Evolutionary conservation across 148 eudicot genomes (phyloP).

Genomic region (Chenopodium berlandieri): DNA sequence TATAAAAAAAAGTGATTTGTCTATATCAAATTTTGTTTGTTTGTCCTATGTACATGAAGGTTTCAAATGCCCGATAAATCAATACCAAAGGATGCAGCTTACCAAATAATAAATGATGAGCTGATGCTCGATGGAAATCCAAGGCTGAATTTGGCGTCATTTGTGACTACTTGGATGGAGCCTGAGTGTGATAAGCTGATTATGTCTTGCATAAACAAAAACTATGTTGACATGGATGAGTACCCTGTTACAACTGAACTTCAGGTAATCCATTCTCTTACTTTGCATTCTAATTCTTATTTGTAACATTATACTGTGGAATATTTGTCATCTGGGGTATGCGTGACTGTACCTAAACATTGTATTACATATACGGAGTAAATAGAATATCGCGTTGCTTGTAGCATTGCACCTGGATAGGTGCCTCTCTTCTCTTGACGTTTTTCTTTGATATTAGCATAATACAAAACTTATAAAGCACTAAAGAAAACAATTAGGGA

Average conservation of each 20-base stretch:
- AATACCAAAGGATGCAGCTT: slow-evolving; percentile 89
- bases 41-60: slow-evolving; percentile 30
- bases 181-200: slow-evolving; percentile 83
- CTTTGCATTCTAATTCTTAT: neutral
- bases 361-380: too few species aligned
- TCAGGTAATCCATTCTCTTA: slow-evolving; percentile 34
- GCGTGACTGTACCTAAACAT: neutral
- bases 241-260: slow-evolving; percentile 72
- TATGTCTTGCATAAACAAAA: slow-evolving; percentile 59
- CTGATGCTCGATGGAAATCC: slow-evolving; percentile 85
- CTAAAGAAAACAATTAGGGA: too few species aligned
- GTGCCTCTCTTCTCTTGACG: neutral
- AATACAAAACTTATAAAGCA: too few species aligned
- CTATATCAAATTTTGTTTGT: neutral
- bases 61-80: slow-evolving; percentile 55
- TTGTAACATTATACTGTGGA: neutral
- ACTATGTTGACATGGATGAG: slow-evolving; percentile 75
- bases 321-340: neutral
- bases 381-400: neutral
- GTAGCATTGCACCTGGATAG: neutral
- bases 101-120: slow-evolving; percentile 75
- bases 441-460: too few species aligned
- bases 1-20: neutral
- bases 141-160: slow-evolving; percentile 75
- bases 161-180: slow-evolving; percentile 95